Evolutionary conservation across 345 rosid species (phyloP).

Genomic region (Noccaea caerulescens): DNA sequence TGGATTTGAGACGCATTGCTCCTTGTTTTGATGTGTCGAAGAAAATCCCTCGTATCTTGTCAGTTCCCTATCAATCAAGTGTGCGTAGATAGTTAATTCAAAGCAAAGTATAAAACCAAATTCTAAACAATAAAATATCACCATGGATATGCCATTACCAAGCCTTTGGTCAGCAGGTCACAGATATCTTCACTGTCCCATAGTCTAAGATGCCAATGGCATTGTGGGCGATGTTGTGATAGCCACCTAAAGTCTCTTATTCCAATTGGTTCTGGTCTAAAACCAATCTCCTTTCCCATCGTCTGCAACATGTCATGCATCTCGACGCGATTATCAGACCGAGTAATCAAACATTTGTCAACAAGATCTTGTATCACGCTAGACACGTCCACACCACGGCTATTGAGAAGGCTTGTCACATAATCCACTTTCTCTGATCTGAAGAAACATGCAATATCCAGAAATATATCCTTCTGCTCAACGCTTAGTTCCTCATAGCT

Average conservation of each 20-base stretch:
- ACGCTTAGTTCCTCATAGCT: constrained; percentile 49
- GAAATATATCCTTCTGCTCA: constrained; percentile 44
- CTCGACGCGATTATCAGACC: constrained; percentile 24
- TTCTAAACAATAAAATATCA: neutral
- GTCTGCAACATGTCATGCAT: constrained; percentile 55
- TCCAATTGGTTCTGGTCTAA: constrained; percentile 28
- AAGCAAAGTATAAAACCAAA: neutral
- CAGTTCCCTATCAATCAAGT: constrained; percentile 37
- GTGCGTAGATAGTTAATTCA: constrained; percentile 1
- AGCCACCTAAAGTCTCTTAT: constrained; percentile 16
- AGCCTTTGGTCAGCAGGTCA: constrained; percentile 34
- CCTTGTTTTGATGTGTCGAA: constrained; percentile 37
- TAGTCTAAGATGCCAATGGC: constrained; percentile 38
- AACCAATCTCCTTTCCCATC: constrained; percentile 47
- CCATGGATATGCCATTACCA: constrained; percentile 24
- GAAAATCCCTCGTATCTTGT: constrained; percentile 42
- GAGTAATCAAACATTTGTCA: constrained; percentile 46
- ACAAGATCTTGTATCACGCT: constrained; percentile 36
- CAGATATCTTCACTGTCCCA: constrained; percentile 34
- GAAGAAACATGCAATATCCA: constrained; percentile 56
- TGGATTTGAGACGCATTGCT: constrained; percentile 26
- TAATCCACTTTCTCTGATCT: constrained; percentile 25
- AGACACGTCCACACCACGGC: constrained; percentile 33
- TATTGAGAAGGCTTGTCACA: constrained; percentile 35
- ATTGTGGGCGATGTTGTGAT: constrained; percentile 11